phyloP scores from a whole-genome alignment of 331 rosid genomes.

The Quercus tomentella region DNA sequence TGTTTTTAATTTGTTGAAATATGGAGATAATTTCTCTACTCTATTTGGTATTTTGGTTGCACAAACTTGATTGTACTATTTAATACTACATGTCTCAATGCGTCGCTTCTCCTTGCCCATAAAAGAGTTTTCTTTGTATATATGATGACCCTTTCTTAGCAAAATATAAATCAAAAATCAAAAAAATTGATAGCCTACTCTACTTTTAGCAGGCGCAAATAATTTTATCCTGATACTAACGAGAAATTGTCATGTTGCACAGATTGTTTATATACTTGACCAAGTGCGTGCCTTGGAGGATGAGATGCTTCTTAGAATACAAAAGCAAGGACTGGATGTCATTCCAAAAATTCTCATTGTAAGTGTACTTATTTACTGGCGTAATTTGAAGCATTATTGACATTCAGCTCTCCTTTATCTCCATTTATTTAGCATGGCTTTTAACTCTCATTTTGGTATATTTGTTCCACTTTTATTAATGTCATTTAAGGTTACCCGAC shows the following conservation, averaged over 20 bases:
- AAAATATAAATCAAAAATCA: no score
- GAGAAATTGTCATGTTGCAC: not conserved
- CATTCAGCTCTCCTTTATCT: not conserved
- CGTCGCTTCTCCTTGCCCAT: no score
- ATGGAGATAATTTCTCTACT: not conserved
- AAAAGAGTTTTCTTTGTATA: no score
- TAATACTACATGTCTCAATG: no score
- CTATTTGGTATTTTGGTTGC: not conserved
- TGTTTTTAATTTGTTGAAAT: not conserved
- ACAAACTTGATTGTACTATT: not conserved
- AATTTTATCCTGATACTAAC: no score
- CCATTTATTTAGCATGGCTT: not conserved
- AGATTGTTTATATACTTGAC: constrained; percentile 92
- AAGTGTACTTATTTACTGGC: constrained; percentile 17
- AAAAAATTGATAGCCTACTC: no score
- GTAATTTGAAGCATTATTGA: no score
- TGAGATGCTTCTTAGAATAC: constrained; percentile 78
- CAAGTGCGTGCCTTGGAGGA: constrained; percentile 96
- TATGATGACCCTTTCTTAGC: no score
- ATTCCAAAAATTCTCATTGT: constrained; percentile 79
- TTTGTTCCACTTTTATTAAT: not conserved
- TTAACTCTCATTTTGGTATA: not conserved
- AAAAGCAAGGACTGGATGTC: constrained; percentile 82
- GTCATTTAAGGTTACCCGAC: constrained; percentile 62
- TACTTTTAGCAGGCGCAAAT: no score